Evolutionary conservation across 371 early-diverging fungal genomes (phyloP).

Genomic region (Zopfochytrium polystomum): DNA sequence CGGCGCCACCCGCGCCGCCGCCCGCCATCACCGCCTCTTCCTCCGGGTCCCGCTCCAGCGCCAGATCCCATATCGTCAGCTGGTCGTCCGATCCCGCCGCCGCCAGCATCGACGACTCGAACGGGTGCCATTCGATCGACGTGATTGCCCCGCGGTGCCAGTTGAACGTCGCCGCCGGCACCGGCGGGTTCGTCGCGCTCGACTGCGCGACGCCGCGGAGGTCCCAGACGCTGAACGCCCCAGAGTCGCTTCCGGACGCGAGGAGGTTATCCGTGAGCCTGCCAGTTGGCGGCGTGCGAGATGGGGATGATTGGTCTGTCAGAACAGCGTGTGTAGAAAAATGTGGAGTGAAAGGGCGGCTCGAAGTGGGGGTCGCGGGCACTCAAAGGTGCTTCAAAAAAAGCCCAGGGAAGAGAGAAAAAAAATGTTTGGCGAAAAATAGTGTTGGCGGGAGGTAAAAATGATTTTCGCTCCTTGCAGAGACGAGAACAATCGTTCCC

Average conservation of each 20-base stretch:
- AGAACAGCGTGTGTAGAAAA: not conserved
- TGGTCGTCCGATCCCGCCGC: conserved; percentile 94
- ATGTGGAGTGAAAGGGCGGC: not conserved
- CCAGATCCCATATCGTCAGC: conserved; percentile 95
- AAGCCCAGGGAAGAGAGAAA: conserved; percentile 4
- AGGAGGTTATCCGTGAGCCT: conserved; percentile 70
- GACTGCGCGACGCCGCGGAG: conserved; percentile 66
- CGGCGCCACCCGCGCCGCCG: conserved; percentile 54
- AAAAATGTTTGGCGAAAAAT: conserved; percentile 30
- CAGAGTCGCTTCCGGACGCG: conserved; percentile 92
- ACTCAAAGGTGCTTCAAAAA: not conserved
- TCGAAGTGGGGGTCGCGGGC: not conserved
- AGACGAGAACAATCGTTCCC: not conserved
- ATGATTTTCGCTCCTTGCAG: not conserved
- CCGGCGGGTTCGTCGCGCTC: conserved; percentile 49
- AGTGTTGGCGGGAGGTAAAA: conserved; percentile 28
- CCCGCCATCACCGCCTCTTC: conserved; percentile 55
- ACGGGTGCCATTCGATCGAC: conserved; percentile 95
- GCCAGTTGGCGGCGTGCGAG: not conserved
- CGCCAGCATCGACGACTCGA: conserved; percentile 87
- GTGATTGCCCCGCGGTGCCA: conserved; percentile 94
- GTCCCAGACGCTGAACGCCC: conserved; percentile 93
- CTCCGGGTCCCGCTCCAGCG: conserved; percentile 91
- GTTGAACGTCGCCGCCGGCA: conserved; percentile 90
- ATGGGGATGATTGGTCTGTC: not conserved